Percentiles rank a stretch among this genome's conserved stretches.
phyloP scores from a whole-genome alignment of 2,329 filamentous ascomycete genomes.

The Pyricularia sp. region DNA sequence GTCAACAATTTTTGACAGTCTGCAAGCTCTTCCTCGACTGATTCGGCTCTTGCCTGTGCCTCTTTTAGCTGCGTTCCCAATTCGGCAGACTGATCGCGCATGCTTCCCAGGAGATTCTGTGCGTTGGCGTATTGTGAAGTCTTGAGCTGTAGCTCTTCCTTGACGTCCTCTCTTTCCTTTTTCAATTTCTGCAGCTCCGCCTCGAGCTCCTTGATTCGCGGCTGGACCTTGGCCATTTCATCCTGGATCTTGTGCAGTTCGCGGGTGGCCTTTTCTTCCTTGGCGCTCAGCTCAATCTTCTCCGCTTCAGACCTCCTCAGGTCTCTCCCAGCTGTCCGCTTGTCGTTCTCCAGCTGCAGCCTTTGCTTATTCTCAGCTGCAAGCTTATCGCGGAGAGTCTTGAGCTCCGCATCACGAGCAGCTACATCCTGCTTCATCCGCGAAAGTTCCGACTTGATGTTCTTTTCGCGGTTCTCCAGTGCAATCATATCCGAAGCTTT shows the following conservation, averaged over 20 bases:
- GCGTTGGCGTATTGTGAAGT: constrained; percentile 76
- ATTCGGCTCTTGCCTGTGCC: constrained; percentile 69
- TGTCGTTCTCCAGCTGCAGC: constrained; percentile 68
- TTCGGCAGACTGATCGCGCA: constrained; percentile 88
- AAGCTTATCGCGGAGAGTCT: constrained; percentile 68
- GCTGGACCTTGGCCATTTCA: constrained; percentile 59
- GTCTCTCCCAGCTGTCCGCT: constrained; percentile 65
- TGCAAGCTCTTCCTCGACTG: constrained; percentile 81
- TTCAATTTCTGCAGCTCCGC: constrained; percentile 60
- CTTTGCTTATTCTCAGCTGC: constrained; percentile 63
- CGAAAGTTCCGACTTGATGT: constrained; percentile 65
- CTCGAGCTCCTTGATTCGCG: constrained; percentile 57
- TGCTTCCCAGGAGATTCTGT: constrained; percentile 77
- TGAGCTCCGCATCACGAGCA: constrained; percentile 72
- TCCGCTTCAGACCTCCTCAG: constrained; percentile 69
- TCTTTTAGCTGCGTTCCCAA: constrained; percentile 89
- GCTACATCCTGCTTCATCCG: constrained; percentile 59
- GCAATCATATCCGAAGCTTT: constrained; percentile 54
- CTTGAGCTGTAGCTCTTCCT: constrained; percentile 78
- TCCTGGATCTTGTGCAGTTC: constrained; percentile 66
- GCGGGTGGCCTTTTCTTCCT: constrained; percentile 58
- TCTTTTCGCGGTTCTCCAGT: constrained; percentile 76
- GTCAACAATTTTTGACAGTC: constrained; percentile 80
- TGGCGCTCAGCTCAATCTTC: constrained; percentile 67
- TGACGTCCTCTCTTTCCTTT: constrained; percentile 56